Evolutionary conservation across 805 yeast species (phyloP), one percentile per base, ranked within the genome.

Genomic region (Candida odintsovae): DNA sequence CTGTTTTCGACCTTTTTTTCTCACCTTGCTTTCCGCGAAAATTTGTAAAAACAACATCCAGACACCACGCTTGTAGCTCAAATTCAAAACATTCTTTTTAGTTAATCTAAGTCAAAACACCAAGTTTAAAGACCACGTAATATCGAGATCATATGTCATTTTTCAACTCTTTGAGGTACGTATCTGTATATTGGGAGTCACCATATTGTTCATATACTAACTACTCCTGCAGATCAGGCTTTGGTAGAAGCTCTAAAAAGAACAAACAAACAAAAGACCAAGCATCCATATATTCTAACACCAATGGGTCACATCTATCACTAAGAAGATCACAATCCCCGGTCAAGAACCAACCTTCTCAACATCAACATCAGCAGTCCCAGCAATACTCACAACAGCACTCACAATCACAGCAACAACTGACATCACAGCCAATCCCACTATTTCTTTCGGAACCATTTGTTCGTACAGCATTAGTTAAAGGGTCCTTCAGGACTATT

Each of bases 401-500:
- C 4, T 28, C 13, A 12, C 45, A 38, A 19, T 49, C 39, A 25
- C 50, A 45, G n/a, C 54, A 49, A 31, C 56, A 56, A 13, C 55
- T 48, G 28, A 51, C 44, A 22, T 62, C 38, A 36, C 53, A 49
- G 19, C 50, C 47, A 1, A 45, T 46, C 42, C 69, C 64, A 18
- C 63, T 94, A 46, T 94, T 90, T 60, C 63, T 94, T 54, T 83
- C 94, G 60, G 96, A 90, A 56, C 98, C 97, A 13, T 94, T 86
- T 64, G 94, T 90, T 6, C 83, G 90, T 51, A 88, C 97, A 0
- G 95, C 98, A 0, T 70, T 94, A 31, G 99, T 95, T 18, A 94
- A 92, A 62, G 99, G 99, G 16, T 86, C 96, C 0, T 94, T 90
- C 70, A 90, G 87, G 60, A 90, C 99, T 1, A 94, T 94, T 53